A percentile compares a stretch with the other conserved stretches of the same genome.
Evolutionary conservation across 177 flowering plant species (phyloP).

Genomic region (Telopea speciosissima): DNA sequence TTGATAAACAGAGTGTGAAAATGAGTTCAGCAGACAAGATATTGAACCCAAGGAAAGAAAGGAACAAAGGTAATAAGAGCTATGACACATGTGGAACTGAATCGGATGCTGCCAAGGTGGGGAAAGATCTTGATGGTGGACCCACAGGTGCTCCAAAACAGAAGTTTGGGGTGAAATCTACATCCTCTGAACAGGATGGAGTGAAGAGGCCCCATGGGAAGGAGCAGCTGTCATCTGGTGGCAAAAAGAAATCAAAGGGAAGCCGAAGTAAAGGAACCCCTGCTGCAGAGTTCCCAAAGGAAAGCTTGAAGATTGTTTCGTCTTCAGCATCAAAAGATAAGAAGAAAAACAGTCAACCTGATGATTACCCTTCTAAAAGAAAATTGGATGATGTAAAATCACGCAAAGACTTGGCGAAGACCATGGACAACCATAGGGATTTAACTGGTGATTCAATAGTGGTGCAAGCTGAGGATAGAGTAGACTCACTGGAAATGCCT

Average conservation of each 20-base stretch:
- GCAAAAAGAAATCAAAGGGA: conserved; percentile 47
- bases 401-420: conserved; percentile 20
- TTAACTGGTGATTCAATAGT: conserved; percentile 8
- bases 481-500: conserved; percentile 8
- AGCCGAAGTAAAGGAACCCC: conserved; percentile 25
- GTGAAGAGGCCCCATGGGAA: conserved; percentile 17
- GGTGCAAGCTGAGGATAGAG: conserved; percentile 1
- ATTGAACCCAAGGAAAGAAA: conserved; percentile 23
- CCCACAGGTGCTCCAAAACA: conserved; percentile 19
- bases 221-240: conserved; percentile 28
- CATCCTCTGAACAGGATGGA: conserved; percentile 23
- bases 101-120: conserved; percentile 23
- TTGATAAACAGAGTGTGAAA: conserved; percentile 30
- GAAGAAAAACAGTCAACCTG: conserved; percentile 11
- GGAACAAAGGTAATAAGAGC: conserved; percentile 20
- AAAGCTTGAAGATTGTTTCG: conserved; percentile 25
- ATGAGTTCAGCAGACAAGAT: conserved; percentile 19
- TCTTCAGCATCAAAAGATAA: conserved; percentile 27
- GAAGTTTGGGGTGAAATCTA: conserved; percentile 23
- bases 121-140: conserved; percentile 25
- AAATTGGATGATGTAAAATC: conserved; percentile 19
- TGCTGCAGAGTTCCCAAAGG: conserved; percentile 28
- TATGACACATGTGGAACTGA: conserved; percentile 20
- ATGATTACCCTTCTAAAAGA: conserved; percentile 13
- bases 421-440: conserved; percentile 12